Conservation (phyloP, 129 eudicot species). For the Pseudognaphalium luteoalbum region DNA sequence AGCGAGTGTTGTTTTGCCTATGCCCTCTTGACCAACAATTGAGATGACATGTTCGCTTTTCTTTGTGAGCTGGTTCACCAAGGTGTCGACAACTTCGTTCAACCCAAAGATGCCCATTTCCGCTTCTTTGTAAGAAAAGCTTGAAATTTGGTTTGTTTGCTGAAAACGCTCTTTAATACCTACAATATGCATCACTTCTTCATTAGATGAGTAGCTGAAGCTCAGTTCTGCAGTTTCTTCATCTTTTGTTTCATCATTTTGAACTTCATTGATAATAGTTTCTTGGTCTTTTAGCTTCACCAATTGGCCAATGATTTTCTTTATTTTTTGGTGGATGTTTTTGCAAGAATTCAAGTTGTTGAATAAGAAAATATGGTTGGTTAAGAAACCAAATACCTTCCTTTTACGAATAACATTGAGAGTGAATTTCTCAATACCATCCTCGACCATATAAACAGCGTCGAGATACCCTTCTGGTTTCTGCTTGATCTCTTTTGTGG, state of each 20-base stretch:
- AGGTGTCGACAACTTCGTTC: constrained; percentile 11
- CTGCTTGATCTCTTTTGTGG: not conserved
- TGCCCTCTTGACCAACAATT: constrained; percentile 40
- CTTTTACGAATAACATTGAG: constrained; percentile 32
- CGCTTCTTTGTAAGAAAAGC: constrained; percentile 35
- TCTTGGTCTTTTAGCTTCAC: constrained; percentile 1
- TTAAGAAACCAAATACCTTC: constrained; percentile 39
- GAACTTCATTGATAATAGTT: not conserved
- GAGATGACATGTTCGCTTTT: constrained; percentile 23
- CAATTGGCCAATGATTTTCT: constrained; percentile 18
- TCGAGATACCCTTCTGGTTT: constrained; percentile 23
- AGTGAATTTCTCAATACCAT: constrained; percentile 37
- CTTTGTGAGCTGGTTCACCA: constrained; percentile 20
- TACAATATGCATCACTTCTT: constrained; percentile 31
- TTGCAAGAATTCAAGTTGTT: constrained; percentile 39
- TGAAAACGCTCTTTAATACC: constrained; percentile 22
- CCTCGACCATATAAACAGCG: constrained; percentile 40
- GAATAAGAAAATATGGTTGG: constrained; percentile 32
- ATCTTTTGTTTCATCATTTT: not conserved
- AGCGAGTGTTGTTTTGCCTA: constrained; percentile 54
- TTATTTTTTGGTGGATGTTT: constrained; percentile 35
- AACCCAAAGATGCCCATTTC: constrained; percentile 42
- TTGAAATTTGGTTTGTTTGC: constrained; percentile 22
- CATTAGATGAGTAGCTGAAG: constrained; percentile 26
- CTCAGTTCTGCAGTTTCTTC: constrained; percentile 26